Base-by-base conservation (phyloP, 1,284 basidiomycete genomes). In the Amylostereum areolatum region DNA sequence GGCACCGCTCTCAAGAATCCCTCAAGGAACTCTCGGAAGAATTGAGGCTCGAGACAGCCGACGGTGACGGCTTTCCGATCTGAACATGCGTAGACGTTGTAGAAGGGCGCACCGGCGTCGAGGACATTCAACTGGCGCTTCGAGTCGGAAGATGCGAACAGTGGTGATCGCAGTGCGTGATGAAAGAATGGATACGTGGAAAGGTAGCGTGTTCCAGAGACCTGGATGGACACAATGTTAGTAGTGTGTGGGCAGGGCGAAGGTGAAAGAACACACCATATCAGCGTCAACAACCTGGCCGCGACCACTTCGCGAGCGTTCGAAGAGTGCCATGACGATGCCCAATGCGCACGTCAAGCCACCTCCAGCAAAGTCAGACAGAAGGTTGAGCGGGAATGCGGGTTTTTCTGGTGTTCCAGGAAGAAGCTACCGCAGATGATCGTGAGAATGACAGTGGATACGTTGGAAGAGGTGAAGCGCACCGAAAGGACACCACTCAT, bases 341-440 rank as follows among this genome's bases (percentile, higher is more conserved):
- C 90, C 89, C 24, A 83, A 62, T 0, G 80, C 82, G 57, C 87
- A 91, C 52, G 81, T 77, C 35, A 89, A 64, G 3, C 87, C 87
- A 6, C 90, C 90, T 3, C 90, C 90, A 1, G 85, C 90, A 64
- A 92, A 92, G 61, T 92, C 90, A 28, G 80, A 87, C 1, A 92
- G 71, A 25, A 92, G 63, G 59, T 92, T 92, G 25, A 86, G 63
- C 4, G 90, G 90, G 50, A 86, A 88, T 27, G 69, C 67, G 2
- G 90, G 89, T 56, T 83, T 84, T 7, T 78, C 80, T 11, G 62
- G 56, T 2, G 70, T 66, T 7, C 84, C 83, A 44, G 85, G 83
- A n/a, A 89, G 69, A 72, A 88, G 80, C 85, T 88, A 47, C 1
- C 50, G 32, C 55, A 32, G 8, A 8, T 12, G 28, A 9, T 50